Conservation (phyloP, 2,329 filamentous ascomycete genomes). For the Aspergillus aculeatus region DNA sequence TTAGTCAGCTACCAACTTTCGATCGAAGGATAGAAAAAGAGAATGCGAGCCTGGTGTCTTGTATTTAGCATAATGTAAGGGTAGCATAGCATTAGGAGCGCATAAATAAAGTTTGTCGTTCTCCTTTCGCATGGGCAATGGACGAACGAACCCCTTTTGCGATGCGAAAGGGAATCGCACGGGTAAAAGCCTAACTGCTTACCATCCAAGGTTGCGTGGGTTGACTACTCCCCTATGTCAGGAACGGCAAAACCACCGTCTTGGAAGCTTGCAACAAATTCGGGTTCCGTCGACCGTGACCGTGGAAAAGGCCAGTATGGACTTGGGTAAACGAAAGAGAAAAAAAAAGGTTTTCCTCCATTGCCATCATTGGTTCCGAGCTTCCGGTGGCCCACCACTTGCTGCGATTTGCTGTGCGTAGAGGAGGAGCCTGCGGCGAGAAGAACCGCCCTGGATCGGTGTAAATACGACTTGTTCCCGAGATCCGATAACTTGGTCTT, state of each 20-base stretch:
- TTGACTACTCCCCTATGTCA: neutral
- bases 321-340: neutral
- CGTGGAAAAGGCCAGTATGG: neutral
- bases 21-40: neutral
- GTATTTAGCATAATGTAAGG: neutral
- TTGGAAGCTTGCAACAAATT: neutral
- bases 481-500: constrained; percentile 11
- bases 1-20: neutral
- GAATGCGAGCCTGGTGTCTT: too few relatives aligned
- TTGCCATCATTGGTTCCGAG: neutral
- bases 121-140: neutral
- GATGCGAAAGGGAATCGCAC: neutral
- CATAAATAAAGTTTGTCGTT: neutral
- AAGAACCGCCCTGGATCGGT: constrained; percentile 5
- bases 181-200: neutral
- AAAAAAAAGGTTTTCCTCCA: neutral
- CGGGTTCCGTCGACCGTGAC: neutral
- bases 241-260: constrained; percentile 6
- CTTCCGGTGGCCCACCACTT: constrained; percentile 3
- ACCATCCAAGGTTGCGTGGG: neutral
- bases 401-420: neutral
- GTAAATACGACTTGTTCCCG: constrained; percentile 6
- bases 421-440: neutral
- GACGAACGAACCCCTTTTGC: neutral
- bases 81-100: neutral